Evolutionary conservation across 805 yeast genomes (phyloP).

Genomic region (Pichia phayaonensis): DNA sequence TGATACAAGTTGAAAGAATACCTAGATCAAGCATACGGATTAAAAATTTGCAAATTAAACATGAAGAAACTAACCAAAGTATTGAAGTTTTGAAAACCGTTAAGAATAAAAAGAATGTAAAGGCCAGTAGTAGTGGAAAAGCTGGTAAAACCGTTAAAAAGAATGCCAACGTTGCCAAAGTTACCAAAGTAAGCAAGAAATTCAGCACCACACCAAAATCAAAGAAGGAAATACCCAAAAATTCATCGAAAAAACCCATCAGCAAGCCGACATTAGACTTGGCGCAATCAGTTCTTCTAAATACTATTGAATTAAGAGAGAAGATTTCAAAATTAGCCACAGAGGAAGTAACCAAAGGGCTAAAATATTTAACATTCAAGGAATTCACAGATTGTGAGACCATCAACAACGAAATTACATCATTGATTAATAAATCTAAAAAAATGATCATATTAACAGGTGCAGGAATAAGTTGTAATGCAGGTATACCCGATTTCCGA

Average conservation of each 20-base stretch:
- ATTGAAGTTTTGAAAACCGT: background rate
- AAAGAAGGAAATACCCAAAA: background rate
- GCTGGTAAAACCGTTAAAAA: no score
- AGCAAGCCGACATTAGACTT: background rate
- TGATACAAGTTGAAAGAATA: background rate
- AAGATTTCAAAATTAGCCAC: constrained; percentile 1
- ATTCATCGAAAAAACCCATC: background rate
- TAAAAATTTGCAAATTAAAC: background rate
- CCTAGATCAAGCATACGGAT: background rate
- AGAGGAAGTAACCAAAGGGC: background rate
- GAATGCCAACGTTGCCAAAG: background rate
- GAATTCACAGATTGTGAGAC: background rate
- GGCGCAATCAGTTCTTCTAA: background rate
- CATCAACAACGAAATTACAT: constrained; percentile 28
- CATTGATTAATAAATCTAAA: constrained; percentile 37
- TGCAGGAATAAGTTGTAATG: constrained; percentile 94
- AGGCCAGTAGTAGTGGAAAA: background rate
- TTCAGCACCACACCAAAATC: background rate
- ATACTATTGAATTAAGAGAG: background rate
- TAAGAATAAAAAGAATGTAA: background rate
- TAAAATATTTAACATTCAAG: constrained; percentile 5
- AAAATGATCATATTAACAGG: constrained; percentile 75
- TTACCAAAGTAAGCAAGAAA: background rate
- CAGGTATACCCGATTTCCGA: constrained; percentile 95
- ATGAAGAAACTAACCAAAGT: background rate